Conservation (phyloP, 2,329 filamentous ascomycete species). For the Phyllosticta citribraziliensis region DNA sequence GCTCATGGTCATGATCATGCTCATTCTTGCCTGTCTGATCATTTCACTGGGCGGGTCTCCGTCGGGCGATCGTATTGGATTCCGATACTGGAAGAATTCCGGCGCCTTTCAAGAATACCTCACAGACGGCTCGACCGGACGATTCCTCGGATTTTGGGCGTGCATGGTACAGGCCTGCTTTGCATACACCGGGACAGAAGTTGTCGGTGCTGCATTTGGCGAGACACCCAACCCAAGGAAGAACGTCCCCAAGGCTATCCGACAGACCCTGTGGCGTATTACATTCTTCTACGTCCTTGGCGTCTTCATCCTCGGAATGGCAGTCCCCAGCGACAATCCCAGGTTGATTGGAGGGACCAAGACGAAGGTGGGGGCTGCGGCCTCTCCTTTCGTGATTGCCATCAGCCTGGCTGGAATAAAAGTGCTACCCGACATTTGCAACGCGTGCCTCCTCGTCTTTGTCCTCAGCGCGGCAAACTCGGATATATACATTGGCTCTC, state of each 20-base stretch:
- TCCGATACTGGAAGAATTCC: slow-evolving; percentile 59
- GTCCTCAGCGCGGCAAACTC: slow-evolving; percentile 59
- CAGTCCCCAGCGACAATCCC: slow-evolving; percentile 53
- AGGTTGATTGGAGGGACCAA: slow-evolving; percentile 33
- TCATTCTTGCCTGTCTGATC: slow-evolving; percentile 49
- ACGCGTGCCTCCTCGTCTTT: slow-evolving; percentile 66
- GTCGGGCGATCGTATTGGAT: slow-evolving; percentile 55
- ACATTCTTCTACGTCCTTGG: slow-evolving; percentile 54
- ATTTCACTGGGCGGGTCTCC: slow-evolving; percentile 21
- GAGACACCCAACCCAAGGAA: slow-evolving; percentile 64
- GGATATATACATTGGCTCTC: slow-evolving; percentile 30
- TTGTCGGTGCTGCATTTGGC: slow-evolving; percentile 66
- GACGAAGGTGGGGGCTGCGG: slow-evolving; percentile 23
- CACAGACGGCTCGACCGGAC: slow-evolving; percentile 45
- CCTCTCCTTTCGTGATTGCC: slow-evolving; percentile 48
- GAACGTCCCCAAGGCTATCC: slow-evolving; percentile 62
- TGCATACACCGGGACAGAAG: slow-evolving; percentile 62
- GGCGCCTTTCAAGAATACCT: slow-evolving; percentile 58
- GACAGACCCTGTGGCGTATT: slow-evolving; percentile 66
- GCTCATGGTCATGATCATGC: slow-evolving; percentile 56
- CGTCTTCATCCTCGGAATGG: slow-evolving; percentile 59
- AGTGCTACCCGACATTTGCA: slow-evolving; percentile 52
- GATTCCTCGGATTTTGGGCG: slow-evolving; percentile 61
- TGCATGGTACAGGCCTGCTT: slow-evolving; percentile 58
- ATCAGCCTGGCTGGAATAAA: slow-evolving; percentile 34